phyloP scores from a whole-genome alignment of 768 basidiomycete species.

The Nidula microcarpa region DNA sequence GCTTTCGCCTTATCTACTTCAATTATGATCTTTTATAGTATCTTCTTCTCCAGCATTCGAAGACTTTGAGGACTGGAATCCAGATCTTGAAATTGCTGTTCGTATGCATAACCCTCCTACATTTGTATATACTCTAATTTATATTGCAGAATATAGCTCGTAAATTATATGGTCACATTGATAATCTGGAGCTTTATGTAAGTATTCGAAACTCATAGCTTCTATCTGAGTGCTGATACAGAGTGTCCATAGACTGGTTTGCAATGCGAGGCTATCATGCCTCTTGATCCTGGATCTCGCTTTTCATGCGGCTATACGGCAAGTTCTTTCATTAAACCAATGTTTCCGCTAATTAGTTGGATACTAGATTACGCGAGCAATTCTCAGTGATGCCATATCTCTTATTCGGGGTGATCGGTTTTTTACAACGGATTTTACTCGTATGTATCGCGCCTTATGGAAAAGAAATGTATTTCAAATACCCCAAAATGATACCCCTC shows the following conservation, averaged over 20 bases:
- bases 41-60: conserved; percentile 71
- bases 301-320: not conserved
- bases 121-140: not conserved
- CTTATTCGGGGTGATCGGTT: conserved; percentile 53
- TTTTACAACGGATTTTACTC: conserved; percentile 49
- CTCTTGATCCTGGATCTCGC: not conserved
- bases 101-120: not conserved
- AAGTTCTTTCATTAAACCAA: not conserved
- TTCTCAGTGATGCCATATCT: conserved; percentile 51
- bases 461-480: not conserved
- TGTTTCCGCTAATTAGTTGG: not conserved
- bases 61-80: conserved; percentile 81
- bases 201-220: not conserved
- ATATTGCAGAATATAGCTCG: not conserved
- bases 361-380: conserved; percentile 38
- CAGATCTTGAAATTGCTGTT: conserved; percentile 58
- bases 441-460: conserved; percentile 18
- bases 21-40: conserved; percentile 32
- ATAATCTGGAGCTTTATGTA: not conserved
- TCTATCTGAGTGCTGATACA: not conserved
- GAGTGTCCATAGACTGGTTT: not conserved
- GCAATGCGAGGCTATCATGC: not conserved
- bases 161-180: not conserved
- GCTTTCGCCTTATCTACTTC: not conserved
- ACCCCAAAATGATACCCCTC: not conserved